Percentiles rank a stretch among this genome's conserved stretches.
phyloP scores from a whole-genome alignment of 495 filamentous ascomycete genomes.

The Tuber melanosporum region DNA sequence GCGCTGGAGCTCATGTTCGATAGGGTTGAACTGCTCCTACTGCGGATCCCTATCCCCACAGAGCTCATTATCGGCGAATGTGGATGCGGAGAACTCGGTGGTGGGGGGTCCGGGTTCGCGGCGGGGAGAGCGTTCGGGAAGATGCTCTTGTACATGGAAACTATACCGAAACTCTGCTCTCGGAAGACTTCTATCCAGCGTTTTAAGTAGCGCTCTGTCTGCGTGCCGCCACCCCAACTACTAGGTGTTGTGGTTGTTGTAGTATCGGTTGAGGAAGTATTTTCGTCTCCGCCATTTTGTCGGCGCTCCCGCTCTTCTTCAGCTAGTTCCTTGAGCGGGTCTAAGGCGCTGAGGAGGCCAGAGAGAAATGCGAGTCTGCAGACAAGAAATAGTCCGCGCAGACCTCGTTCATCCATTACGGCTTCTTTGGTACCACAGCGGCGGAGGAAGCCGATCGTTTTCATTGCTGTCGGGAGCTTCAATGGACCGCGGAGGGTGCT shows the following conservation, averaged over 20 bases:
- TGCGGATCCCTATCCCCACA: constrained; percentile 38
- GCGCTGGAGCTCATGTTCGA: constrained; percentile 16
- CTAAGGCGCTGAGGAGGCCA: constrained; percentile 72
- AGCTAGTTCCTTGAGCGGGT: constrained; percentile 78
- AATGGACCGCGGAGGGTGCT: constrained; percentile 68
- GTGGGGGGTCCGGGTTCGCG: constrained; percentile 42
- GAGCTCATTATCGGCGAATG: constrained; percentile 4
- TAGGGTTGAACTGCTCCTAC: constrained; percentile 26
- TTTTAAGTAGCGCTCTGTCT: constrained; percentile 91
- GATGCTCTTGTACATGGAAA: constrained; percentile 85
- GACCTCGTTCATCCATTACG: constrained; percentile 52
- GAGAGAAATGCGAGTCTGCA: constrained; percentile 75
- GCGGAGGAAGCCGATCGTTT: constrained; percentile 86
- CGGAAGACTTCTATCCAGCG: constrained; percentile 96
- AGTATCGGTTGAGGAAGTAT: constrained; percentile 4
- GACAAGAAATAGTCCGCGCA: constrained; percentile 81
- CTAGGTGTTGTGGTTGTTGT: constrained; percentile 28
- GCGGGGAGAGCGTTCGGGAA: constrained; percentile 54
- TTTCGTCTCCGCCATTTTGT: constrained; percentile 26
- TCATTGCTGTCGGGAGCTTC: constrained; percentile 84
- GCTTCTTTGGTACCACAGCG: constrained; percentile 66
- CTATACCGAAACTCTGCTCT: constrained; percentile 92
- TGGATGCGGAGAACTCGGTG: constrained; percentile 41
- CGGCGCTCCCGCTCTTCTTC: constrained; percentile 68
- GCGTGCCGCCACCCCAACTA: constrained; percentile 70